A percentile compares a stretch with the other conserved stretches of the same genome.
These are phyloP conservation scores for Iris pallida DNA, from an alignment of 116 monocot species.

Conservation along the genomic window DNA sequence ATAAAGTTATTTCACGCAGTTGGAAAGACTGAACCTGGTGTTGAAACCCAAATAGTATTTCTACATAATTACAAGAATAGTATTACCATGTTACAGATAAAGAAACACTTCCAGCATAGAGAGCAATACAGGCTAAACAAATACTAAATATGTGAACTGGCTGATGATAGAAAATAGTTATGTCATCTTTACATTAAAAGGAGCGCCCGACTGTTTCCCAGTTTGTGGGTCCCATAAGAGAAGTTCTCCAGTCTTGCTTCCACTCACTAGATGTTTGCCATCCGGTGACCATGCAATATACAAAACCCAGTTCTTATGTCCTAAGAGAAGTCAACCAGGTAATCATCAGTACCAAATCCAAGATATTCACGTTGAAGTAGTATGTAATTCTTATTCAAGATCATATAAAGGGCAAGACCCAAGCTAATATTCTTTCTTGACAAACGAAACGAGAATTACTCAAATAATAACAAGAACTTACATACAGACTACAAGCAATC, in stretches of 20 bases:
- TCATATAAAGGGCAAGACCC: no score
- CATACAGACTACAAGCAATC: no score
- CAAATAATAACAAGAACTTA: no score
- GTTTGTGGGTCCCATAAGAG: conserved; percentile 82
- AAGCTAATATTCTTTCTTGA: no score
- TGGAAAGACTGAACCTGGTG: no score
- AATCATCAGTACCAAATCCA: background rate
- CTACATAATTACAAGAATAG: background rate
- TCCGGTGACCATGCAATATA: conserved; percentile 93
- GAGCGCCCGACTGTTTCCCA: conserved; percentile 67
- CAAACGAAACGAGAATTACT: no score
- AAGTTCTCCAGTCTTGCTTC: conserved; percentile 93
- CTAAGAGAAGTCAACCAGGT: conserved; percentile 23
- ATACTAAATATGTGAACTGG: background rate
- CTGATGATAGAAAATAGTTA: background rate
- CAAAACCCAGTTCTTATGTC: conserved; percentile 98
- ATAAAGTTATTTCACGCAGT: no score
- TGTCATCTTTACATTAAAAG: conserved; percentile 51
- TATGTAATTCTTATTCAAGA: no score
- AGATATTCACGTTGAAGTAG: background rate
- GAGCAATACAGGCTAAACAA: background rate
- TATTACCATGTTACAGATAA: background rate
- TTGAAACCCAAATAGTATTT: no score
- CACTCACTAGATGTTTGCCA: conserved; percentile 87
- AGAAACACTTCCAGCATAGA: background rate